Base-by-base conservation (phyloP, 108 stramenopile genomes). In the Aurantiochytrium sp. region DNA sequence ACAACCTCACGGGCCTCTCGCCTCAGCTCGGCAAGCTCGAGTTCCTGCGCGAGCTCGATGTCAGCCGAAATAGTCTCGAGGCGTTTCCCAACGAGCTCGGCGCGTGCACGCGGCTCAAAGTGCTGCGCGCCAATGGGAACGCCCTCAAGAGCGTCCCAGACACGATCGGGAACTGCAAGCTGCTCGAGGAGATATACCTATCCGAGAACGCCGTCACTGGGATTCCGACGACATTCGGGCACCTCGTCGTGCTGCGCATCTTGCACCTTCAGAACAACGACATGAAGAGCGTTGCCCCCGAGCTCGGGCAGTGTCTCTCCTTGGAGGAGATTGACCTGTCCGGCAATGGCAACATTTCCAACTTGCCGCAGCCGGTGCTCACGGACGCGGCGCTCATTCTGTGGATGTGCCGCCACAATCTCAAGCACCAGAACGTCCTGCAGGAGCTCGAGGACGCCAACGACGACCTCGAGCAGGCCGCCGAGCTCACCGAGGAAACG, bases 231-330 rank as follows among this genome's bases (percentile, higher is more conserved):
- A 81, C 73, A 12, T 27, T 81, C 8, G 73, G 73, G 1, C n/a
- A 41, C 6, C 73, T 81, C 2, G 45, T 27, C 42, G 39, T 48
- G 15, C 39, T 81, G 42, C 39, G 73, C 19, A n/a, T 81, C 8
- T 81, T 81, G 39, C 73, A 81, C 24, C 12, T 81, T 6, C 73
- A 81, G 73, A 81, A 48, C 73, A 81, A 81, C 24, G 45, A 81
- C 6, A n/a, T 81, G 45, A 15, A 81, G 45, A 30, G 30, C 27
- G 45, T 81, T 12, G 39, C 27, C 8, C 73, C 73, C 12, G 73
- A 81, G 45, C 73, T 81, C 2, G 45, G 73, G 12, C 39, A 81
- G 15, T 81, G 73, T 30, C 39, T 81, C 73, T 81, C 73, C 73
- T 48, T 81, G 73, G 73, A 81, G 73, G 42, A 81, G 73, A 48